Evolutionary conservation across 2,329 filamentous ascomycete genomes (phyloP), one percentile per base, ranked within the genome.

Genomic region (Phaeoacremonium minimum): DNA sequence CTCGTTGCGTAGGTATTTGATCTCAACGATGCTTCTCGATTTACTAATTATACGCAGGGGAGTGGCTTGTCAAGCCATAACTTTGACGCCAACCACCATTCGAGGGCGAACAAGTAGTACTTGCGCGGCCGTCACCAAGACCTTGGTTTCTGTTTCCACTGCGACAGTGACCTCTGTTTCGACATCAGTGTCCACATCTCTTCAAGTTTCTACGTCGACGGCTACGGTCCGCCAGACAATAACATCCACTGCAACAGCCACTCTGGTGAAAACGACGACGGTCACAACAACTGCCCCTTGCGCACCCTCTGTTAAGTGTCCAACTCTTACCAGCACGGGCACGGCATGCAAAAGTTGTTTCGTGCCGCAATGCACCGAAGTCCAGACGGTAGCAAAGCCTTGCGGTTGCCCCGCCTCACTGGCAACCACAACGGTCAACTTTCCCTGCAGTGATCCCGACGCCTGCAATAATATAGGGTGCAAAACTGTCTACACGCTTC

Each of bases 401-500:
- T 45, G 43, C 31, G 47, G 46, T 6, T 52, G 50, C 33, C 28
- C 31, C 16, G 32, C 35, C 14, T 30, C 44, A 6, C 36, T 53
- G 36, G 43, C 50, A 14, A 52, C 50, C 5, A 38, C 41, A 3
- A 46, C 45, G 2, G 43, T 50, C 13, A 46, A 46, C 22, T 51
- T 55, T 20, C 46, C 48, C 3, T 55, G 50, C 40, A 38, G 35
- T 37, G 31, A 43, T 18, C 31, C 41, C 7, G 42, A 49, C 8
- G 26, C 39, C 17, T 53, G 51, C 44, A 43, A 47, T 36, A 43
- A 43, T n/a, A 55, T 55, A 31, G 51, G 50, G 13, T 55, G 51
- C 44, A 50, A 43, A 28, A 55, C 50, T 3, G 48, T 48, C 6
- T 55, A 55, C 22, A n/a, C 22, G 9, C 9, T 26, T 26, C 9